phyloP scores from a whole-genome alignment of 2,329 filamentous ascomycete species.

The Cladorrhinum sp. region DNA sequence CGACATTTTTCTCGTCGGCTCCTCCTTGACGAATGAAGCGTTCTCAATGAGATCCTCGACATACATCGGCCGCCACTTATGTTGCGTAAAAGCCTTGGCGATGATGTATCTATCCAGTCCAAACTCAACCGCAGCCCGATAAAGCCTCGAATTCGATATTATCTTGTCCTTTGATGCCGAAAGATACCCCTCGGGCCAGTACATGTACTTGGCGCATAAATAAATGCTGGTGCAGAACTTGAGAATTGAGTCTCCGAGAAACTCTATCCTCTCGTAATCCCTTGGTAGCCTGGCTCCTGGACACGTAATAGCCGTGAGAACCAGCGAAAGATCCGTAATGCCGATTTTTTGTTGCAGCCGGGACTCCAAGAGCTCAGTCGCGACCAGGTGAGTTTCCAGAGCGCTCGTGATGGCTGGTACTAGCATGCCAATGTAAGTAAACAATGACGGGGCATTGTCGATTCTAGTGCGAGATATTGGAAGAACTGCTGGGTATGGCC shows the following conservation, averaged over 20 bases:
- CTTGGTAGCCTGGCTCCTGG: slow-evolving; percentile 56
- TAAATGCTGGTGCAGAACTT: slow-evolving; percentile 71
- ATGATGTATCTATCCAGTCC: slow-evolving; percentile 74
- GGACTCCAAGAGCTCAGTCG: slow-evolving; percentile 55
- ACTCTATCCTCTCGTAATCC: slow-evolving; percentile 83
- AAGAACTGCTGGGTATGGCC: slow-evolving; percentile 44
- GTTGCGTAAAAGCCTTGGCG: slow-evolving; percentile 61
- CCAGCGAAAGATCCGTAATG: slow-evolving; percentile 52
- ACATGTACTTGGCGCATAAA: slow-evolving; percentile 54
- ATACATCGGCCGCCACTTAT: slow-evolving; percentile 70
- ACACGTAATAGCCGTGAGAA: slow-evolving; percentile 69
- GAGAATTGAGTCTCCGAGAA: slow-evolving; percentile 79
- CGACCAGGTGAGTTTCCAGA: slow-evolving; percentile 64
- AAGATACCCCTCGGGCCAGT: slow-evolving; percentile 75
- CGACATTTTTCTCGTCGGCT: slow-evolving; percentile 49
- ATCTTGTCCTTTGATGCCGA: slow-evolving; percentile 64
- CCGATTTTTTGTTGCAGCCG: slow-evolving; percentile 49
- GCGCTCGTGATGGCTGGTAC: slow-evolving; percentile 71
- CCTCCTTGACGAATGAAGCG: slow-evolving; percentile 20
- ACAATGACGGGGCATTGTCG: slow-evolving; percentile 45
- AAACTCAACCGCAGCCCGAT: slow-evolving; percentile 57
- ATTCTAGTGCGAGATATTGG: slow-evolving; percentile 47
- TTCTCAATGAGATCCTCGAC: slow-evolving; percentile 37
- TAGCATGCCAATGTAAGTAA: slow-evolving; percentile 55
- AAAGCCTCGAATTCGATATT: slow-evolving; percentile 73